A percentile compares a stretch with the other conserved stretches of the same genome.
These are phyloP conservation scores for Neurospora sp. DNA, from an alignment of 2,329 filamentous ascomycete species.

Conservation along the genomic window DNA sequence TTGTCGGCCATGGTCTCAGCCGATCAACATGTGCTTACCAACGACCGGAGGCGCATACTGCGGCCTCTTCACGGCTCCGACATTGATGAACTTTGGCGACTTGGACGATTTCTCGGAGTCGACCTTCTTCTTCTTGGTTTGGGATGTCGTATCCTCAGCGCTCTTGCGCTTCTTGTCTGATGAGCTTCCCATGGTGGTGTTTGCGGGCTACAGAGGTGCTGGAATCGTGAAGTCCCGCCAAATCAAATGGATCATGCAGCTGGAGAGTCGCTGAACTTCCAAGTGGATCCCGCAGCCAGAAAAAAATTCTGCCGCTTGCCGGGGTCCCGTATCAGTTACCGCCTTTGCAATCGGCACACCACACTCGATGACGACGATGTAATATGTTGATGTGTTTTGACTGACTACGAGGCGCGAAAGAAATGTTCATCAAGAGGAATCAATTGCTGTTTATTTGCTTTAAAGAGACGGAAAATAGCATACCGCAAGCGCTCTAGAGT, in stretches of 20 bases:
- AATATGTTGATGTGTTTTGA: not conserved
- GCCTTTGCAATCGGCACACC: not conserved
- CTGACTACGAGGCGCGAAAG: not conserved
- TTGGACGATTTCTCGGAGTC: slow-evolving; percentile 4
- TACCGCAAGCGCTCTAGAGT: not conserved
- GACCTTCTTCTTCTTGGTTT: slow-evolving; percentile 13
- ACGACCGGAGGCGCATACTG: slow-evolving; percentile 21
- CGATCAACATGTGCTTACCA: slow-evolving; percentile 16
- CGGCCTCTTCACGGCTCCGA: slow-evolving; percentile 17
- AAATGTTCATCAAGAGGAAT: not conserved
- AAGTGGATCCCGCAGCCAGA: not conserved
- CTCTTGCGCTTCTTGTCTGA: slow-evolving; percentile 15
- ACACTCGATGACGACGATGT: not conserved
- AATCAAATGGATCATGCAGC: not conserved
- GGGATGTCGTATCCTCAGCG: slow-evolving; percentile 5
- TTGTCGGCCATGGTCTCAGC: slow-evolving; percentile 4
- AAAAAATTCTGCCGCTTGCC: not conserved
- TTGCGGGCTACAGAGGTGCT: not conserved
- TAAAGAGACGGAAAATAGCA: not conserved
- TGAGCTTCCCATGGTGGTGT: slow-evolving; percentile 12
- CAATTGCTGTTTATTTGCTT: not conserved
- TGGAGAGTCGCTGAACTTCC: not conserved
- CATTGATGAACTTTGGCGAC: slow-evolving; percentile 8
- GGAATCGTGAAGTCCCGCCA: not conserved
- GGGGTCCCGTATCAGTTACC: not conserved